phyloP scores from a whole-genome alignment of 2,329 filamentous ascomycete genomes.

The Fusarium pseudograminearum region DNA sequence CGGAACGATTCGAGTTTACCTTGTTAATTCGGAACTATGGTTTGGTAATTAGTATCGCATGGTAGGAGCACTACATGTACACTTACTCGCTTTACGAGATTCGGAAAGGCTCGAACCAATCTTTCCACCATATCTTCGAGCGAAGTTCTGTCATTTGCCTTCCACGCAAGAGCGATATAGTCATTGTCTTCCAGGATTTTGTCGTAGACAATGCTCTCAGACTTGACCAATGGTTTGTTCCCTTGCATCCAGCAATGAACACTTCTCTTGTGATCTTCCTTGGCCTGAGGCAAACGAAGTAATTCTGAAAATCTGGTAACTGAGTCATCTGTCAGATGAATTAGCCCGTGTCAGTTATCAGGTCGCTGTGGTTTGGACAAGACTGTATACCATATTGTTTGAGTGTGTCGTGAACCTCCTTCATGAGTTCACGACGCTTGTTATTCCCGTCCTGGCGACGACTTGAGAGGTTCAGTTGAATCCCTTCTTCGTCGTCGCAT shows the following conservation, averaged over 20 bases:
- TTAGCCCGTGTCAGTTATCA: accelerated
- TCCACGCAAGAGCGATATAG: neutral
- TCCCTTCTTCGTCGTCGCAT: neutral
- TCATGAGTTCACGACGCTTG: neutral
- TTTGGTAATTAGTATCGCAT: no score
- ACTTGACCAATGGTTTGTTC: neutral
- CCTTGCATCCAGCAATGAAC: neutral
- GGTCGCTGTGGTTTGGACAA: neutral
- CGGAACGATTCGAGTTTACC: neutral
- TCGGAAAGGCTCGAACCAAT: neutral
- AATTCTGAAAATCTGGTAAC: neutral
- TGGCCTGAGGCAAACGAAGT: neutral
- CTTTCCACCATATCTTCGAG: neutral
- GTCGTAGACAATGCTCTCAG: neutral
- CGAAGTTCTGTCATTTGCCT: neutral
- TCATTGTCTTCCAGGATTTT: neutral
- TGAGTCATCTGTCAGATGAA: accelerated
- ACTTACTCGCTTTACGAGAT: neutral
- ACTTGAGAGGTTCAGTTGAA: neutral
- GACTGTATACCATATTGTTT: accelerated
- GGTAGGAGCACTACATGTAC: no score
- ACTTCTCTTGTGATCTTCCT: neutral
- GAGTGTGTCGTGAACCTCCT: neutral
- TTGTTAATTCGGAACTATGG: neutral
- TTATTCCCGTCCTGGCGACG: neutral